Base-by-base conservation (phyloP, 768 basidiomycete species). In the Favolaschia claudopus region DNA sequence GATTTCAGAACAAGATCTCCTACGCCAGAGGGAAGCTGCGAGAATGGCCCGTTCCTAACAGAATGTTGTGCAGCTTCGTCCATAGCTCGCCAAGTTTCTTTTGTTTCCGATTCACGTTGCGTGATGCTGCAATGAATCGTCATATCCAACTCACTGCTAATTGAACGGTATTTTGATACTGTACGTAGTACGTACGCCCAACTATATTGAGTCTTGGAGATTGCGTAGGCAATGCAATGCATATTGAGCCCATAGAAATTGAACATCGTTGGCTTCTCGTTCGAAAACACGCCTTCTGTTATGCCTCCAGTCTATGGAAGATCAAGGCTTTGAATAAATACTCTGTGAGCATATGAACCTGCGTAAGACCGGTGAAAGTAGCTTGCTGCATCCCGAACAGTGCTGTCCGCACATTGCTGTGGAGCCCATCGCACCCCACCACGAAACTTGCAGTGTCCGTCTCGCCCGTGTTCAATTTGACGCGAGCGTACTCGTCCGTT, bases 391-490 rank as follows among this genome's bases (percentile, higher is more conserved):
- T 62, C 2, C 79, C 79, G 51, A 79, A 79, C 14, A 81, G 65
- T 12, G 69, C 60, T 19, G 60, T 62, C 2, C 80, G 70, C 12
- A 79, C 78, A 47, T 67, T 72, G 59, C 77, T 77, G 59, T 81
- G 80, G 56, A 82, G 67, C 10, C 80, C 80, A 53, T 82, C 80
- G 63, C 77, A 79, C 20, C 79, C 80, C 9, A 80, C 70, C 5
- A 80, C 72, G 48, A 82, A 74, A 55, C 72, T 74, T 7, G 74
- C 79, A 0, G 62, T 71, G 39, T 74, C 77, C 40, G 53, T 67
- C 20, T 58, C 58, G 9, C 78, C 80, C 45, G 76, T 76, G 32
- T 64, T 69, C 58, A 81, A 76, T 5, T 38, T 62, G 12, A 76
- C 79, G 6, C 58, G 55, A 2, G 77, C 80, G 15, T 55, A 58